Evolutionary conservation across 306 rosid species (phyloP), one percentile per base, ranked within the genome.

Genomic region (Herpetospermum pedunculosum): DNA sequence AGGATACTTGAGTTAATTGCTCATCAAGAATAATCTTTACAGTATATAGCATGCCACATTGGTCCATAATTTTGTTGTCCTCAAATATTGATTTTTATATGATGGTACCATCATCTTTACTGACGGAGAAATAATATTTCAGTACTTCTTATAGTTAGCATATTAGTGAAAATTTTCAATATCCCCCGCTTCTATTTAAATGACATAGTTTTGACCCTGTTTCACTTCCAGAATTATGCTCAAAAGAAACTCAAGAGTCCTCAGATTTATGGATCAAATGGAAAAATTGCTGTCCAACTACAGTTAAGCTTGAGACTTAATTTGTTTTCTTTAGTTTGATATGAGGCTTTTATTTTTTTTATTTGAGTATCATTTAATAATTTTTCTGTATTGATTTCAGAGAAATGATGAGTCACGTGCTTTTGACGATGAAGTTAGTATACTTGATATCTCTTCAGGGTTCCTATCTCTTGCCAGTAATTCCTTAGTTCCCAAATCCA

Each of bases 361-460:
- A 59, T 59, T 28, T 18, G 43, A 71, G 54, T 71, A 32, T 48
- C 29, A 9, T 47, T 73, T 50, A 50, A 49, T 73, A 44, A 59
- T 68, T 32, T 78, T 28, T 29, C 62, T 73, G 77, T 52, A 50
- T 81, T 78, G 21, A 77, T 53, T 75, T 78, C 96, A 91, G 99
- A 81, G 75, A 60, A 78, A 72, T 44, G 83, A 83, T 53, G 86
- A 74, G 77, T 21, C 62, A 65, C 76, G 44, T 54, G 79, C 63
- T 72, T 28, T 70, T 73, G 80, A 78, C 21, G 60, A 80, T 84
- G 85, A 82, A 76, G 75, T 74, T 78, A 77, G 73, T 47, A 84
- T 91, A 79, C 97, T 94, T 76, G 91, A 91, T 73, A 82, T 94
- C 76, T 85, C 95, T 80, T 87, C 95, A 34, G 98, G 97, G 59